A percentile compares a stretch with the other conserved stretches of the same genome.
Evolutionary conservation across 257 asterid genomes (phyloP).

Genomic region (Nemophila menziesii): DNA sequence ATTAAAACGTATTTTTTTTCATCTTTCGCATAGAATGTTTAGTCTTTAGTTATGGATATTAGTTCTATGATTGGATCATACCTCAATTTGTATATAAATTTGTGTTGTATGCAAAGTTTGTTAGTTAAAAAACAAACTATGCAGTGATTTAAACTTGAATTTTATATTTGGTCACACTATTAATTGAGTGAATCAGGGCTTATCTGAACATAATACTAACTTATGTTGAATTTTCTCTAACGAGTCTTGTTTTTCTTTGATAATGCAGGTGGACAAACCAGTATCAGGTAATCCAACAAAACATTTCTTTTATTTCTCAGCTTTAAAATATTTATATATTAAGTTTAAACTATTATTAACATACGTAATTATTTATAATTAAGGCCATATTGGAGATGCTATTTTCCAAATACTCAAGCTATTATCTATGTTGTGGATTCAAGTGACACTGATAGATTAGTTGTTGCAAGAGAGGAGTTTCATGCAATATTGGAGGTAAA

Average conservation of each 20-base stretch:
- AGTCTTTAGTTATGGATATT: background rate
- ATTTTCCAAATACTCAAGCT: conserved; percentile 97
- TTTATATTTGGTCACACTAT: background rate
- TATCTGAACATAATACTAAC: background rate
- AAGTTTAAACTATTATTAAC: background rate
- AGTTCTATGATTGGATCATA: background rate
- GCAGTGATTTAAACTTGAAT: background rate
- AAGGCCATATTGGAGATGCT: conserved; percentile 99
- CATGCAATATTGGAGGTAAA: conserved; percentile 91
- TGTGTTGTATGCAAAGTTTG: background rate
- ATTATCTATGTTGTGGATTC: conserved; percentile 96
- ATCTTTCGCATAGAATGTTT: background rate
- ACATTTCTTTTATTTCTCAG: conserved; percentile 11
- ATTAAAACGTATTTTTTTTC: background rate
- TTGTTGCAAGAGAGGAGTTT: conserved; percentile 90
- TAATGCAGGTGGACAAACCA: conserved; percentile 96
- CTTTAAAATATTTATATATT: background rate
- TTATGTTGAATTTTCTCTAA: background rate
- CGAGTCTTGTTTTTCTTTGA: background rate
- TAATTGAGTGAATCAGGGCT: background rate
- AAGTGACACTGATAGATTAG: conserved; percentile 94
- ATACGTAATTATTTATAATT: background rate
- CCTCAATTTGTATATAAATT: too few relatives aligned
- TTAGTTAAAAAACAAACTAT: too few relatives aligned
- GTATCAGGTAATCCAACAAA: conserved; percentile 55